Evolutionary conservation across 768 basidiomycete genomes (phyloP).

Genomic region (Kwoniella sp.): DNA sequence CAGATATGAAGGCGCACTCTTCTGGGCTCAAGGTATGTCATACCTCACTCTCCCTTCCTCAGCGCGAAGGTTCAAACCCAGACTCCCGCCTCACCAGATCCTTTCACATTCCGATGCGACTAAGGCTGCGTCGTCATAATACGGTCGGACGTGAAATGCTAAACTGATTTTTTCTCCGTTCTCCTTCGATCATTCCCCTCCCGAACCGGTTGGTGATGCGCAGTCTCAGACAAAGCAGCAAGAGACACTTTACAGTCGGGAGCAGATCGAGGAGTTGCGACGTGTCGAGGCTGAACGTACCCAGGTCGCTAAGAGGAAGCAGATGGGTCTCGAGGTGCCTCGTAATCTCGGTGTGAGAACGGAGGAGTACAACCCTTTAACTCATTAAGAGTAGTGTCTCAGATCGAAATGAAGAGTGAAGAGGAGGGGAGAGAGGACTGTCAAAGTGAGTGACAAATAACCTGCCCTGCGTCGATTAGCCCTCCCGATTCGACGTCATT

Average conservation of each 20-base stretch:
- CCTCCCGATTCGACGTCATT: too few relatives aligned
- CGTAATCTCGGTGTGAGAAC: conserved; percentile 49
- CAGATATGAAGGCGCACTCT: conserved; percentile 77
- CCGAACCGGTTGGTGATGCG: not conserved
- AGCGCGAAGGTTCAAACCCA: not conserved
- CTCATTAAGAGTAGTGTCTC: not conserved
- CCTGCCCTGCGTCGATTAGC: too few relatives aligned
- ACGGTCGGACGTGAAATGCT: too few relatives aligned
- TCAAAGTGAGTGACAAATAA: too few relatives aligned
- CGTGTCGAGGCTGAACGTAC: conserved; percentile 81
- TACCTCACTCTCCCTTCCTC: not conserved
- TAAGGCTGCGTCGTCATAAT: too few relatives aligned
- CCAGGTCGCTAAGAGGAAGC: conserved; percentile 63
- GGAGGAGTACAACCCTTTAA: conserved; percentile 31
- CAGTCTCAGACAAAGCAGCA: conserved; percentile 60
- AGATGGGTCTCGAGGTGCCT: conserved; percentile 49
- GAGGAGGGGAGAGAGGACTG: too few relatives aligned
- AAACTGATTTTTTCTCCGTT: too few relatives aligned
- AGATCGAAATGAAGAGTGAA: too few relatives aligned
- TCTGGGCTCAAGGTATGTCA: conserved; percentile 69
- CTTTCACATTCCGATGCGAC: not conserved
- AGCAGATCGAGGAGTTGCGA: conserved; percentile 78
- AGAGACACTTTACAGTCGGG: conserved; percentile 74
- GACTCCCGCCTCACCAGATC: too few relatives aligned
- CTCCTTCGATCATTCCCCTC: not conserved